These are phyloP conservation scores for Pascua guehoae DNA, from an alignment of 1,284 basidiomycete species.

Conservation along the genomic window DNA sequence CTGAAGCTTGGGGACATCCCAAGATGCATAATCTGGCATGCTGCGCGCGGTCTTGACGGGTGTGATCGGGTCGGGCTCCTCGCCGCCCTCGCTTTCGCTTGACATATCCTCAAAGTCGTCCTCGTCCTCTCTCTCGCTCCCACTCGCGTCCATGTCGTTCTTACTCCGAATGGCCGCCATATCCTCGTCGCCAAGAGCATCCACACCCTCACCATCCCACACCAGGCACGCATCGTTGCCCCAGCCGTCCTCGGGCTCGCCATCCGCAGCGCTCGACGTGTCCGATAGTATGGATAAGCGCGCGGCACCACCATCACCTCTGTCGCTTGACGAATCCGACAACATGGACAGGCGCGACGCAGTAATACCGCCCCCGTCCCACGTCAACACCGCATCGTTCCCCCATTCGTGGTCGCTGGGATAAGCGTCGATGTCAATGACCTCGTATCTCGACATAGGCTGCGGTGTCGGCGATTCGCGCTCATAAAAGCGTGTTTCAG, in stretches of 20 bases:
- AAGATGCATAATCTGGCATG: conserved; percentile 42
- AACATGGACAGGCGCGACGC: too few relatives aligned
- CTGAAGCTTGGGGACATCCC: conserved; percentile 36
- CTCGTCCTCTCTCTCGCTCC: conserved; percentile 14
- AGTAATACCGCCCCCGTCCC: too few relatives aligned
- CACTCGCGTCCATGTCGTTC: conserved; percentile 1
- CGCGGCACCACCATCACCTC: too few relatives aligned
- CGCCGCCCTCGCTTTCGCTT: background rate
- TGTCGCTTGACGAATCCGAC: background rate
- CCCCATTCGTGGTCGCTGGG: background rate
- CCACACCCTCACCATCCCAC: conserved; percentile 12
- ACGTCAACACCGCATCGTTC: background rate
- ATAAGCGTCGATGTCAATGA: background rate
- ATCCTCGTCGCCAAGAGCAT: background rate
- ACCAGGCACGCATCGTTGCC: conserved; percentile 25
- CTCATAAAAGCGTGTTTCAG: too few relatives aligned
- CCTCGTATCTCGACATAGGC: too few relatives aligned
- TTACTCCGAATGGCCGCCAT: background rate
- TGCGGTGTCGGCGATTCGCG: too few relatives aligned
- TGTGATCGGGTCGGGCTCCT: conserved; percentile 12
- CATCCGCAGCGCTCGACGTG: background rate
- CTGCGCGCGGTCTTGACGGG: too few relatives aligned
- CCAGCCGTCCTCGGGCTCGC: conserved; percentile 5
- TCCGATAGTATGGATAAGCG: background rate
- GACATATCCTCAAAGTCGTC: conserved; percentile 6